Base-by-base conservation (phyloP, 1,284 basidiomycete species). In the Caloboletus inedulis region DNA sequence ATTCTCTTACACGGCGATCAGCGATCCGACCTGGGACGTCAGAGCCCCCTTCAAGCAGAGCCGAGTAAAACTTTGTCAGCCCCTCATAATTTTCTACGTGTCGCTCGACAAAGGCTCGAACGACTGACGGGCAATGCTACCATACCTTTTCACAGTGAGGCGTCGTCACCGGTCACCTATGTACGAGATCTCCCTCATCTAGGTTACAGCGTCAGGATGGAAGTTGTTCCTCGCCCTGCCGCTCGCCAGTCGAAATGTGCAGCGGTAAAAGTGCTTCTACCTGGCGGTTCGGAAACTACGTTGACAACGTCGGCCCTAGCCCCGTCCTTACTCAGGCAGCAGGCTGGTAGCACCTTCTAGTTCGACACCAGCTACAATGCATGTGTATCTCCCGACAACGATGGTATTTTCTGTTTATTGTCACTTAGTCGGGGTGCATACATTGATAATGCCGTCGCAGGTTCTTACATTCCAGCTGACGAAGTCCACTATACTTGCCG, bases 381-480 rank as follows among this genome's bases (percentile, higher is more conserved):
- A 21, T 64, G 65, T 23, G 61, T 61, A 21, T 64, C 60, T 57
- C 63, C 62, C 18, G 61, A 64, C 55, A 63, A 63, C 41, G 63
- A 62, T 23, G 61, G 62, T 31, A 63, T 56, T 13, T 13, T 31
- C 30, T 31, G 6, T 31, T 7, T 25, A 25, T 25, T 6, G 25
- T 7, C 7, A 7, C 7, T 27, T 27, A 27, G 4, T 27, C 25
- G 25, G 6, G 1, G 25, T 7, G 25, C 25, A 27, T 27, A 7
- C 25, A 7, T 7, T 27, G 25, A 7, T 7, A 27, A 27, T 25
- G 23, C 23, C 7, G 23, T 25, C 7, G 23, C 23, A 25, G 23
- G 23, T 7, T 3, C 3, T 25, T 25, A 25, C 23, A 25, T 7
- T 25, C 23, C 7, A 7, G 23, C 23, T 14, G 14, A 14, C 14